A percentile compares a stretch with the other conserved stretches of the same genome.
Evolutionary conservation across 176 grass and related monocot species (phyloP).

Genomic region (Thalia dealbata): DNA sequence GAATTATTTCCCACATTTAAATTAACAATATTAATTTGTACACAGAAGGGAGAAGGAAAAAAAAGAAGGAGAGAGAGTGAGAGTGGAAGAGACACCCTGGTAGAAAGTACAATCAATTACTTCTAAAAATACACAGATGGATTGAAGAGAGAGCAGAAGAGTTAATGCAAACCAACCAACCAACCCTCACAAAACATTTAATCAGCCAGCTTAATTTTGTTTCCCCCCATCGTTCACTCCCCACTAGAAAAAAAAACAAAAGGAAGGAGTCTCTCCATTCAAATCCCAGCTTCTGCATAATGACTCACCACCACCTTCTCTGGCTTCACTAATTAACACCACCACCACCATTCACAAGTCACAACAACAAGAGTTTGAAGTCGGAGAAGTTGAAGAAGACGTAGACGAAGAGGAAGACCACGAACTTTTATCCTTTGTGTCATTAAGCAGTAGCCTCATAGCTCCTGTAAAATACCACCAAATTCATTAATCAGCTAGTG

Average conservation of each 20-base stretch:
- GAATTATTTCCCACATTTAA: neutral
- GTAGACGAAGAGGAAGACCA: neutral
- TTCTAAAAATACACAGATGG: neutral
- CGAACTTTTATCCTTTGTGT: neutral
- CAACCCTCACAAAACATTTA: neutral
- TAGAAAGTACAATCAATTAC: slow-evolving; percentile 4
- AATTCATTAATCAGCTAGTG: too few relatives aligned
- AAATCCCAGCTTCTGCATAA: neutral
- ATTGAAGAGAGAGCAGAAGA: neutral
- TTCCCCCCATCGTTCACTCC: neutral
- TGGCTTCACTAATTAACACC: neutral
- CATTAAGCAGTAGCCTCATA: neutral
- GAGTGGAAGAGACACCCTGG: neutral
- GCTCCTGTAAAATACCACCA: neutral
- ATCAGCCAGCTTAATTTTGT: neutral
- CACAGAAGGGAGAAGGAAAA: neutral
- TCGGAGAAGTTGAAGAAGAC: neutral
- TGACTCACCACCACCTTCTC: neutral
- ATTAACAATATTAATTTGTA: too few relatives aligned
- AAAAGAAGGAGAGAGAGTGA: neutral
- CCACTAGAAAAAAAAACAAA: neutral
- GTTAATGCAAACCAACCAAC: neutral
- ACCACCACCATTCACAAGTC: too few relatives aligned
- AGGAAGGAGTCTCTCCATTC: neutral
- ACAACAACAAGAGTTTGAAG: neutral